Evolutionary conservation across 352 stramenopile species (phyloP).

Genomic region (Thraustochytrium striatum): DNA sequence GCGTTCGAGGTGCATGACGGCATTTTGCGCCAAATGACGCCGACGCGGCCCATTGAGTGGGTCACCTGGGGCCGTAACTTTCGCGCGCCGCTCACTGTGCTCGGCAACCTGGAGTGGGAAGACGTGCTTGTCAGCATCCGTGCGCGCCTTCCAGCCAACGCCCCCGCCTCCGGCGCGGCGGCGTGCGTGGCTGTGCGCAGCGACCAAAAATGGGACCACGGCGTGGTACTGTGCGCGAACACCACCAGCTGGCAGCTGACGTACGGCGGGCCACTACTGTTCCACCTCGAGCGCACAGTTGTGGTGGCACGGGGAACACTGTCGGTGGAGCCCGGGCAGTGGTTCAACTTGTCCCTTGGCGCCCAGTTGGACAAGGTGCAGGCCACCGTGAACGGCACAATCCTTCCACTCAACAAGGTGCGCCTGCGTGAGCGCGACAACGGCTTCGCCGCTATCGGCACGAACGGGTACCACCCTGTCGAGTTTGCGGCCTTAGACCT

Average conservation of each 20-base stretch:
- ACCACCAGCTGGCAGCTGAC: neutral
- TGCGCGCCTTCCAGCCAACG: neutral
- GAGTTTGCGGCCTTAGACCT: neutral
- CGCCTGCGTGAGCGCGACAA: neutral
- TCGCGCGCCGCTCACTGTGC: neutral
- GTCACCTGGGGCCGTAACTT: neutral
- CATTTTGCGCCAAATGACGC: neutral
- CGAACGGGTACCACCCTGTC: neutral
- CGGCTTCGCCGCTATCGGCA: neutral
- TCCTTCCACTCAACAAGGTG: neutral
- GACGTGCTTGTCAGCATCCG: neutral
- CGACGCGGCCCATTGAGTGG: neutral
- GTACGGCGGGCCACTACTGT: neutral
- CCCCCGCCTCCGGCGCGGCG: neutral
- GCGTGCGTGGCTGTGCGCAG: neutral
- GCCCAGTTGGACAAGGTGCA: too few relatives aligned
- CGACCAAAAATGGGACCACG: neutral
- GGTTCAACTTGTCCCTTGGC: too few relatives aligned
- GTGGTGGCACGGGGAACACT: neutral
- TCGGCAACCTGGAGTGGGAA: slow-evolving; percentile 13
- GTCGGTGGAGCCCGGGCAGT: neutral
- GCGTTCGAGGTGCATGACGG: neutral
- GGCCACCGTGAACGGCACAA: neutral
- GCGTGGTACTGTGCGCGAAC: neutral
- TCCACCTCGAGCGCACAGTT: neutral